phyloP scores from a whole-genome alignment of 192 early-diverging fungal species.

The Backusella tuberculispora region DNA sequence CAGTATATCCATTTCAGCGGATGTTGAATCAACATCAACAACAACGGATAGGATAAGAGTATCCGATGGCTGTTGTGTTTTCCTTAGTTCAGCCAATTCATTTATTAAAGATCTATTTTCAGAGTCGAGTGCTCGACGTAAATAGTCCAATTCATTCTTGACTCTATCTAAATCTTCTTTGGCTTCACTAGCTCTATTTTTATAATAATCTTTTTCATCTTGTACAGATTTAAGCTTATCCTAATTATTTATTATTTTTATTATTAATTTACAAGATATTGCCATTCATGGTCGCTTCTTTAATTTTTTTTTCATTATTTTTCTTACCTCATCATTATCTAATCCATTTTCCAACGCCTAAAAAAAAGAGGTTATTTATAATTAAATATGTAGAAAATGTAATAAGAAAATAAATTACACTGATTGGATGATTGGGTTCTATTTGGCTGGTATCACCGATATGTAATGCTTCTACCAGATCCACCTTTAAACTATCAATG shows the following conservation, averaged over 20 bases:
- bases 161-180: conserved; percentile 32
- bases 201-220: conserved; percentile 42
- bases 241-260: background rate
- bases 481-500: conserved; percentile 43
- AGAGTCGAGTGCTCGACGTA: conserved; percentile 26
- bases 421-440: conserved; percentile 7
- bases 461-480: conserved; percentile 40
- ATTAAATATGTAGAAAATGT: conserved; percentile 7
- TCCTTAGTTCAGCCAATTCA: conserved; percentile 34
- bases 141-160: background rate
- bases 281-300: background rate
- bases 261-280: background rate
- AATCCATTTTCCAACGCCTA: conserved; percentile 33
- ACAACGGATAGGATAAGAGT: background rate
- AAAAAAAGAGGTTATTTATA: conserved; percentile 1
- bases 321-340: conserved; percentile 18
- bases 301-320: background rate
- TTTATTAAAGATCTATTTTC: conserved; percentile 32
- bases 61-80: background rate
- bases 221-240: conserved; percentile 31
- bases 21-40: conserved; percentile 1
- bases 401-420: background rate
- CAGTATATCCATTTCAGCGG: conserved; percentile 17
- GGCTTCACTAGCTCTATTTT: conserved; percentile 35
- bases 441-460: background rate